Conservation (phyloP, 768 basidiomycete genomes). For the Naematelia encephala region DNA sequence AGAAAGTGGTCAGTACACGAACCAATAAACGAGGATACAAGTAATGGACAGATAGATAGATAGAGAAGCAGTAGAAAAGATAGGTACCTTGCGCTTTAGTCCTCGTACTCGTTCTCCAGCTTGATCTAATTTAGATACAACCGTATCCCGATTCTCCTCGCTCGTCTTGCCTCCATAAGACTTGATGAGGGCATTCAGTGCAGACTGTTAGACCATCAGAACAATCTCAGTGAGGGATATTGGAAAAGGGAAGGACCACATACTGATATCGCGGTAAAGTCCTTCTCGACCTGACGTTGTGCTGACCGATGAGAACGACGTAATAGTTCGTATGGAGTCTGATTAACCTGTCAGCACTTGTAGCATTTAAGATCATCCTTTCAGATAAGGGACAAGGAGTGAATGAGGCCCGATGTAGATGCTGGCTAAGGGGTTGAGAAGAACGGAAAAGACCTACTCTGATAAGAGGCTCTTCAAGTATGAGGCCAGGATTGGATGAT, state of each 20-base stretch:
- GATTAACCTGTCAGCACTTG: not conserved
- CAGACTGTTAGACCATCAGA: not conserved
- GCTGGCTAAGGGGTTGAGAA: not conserved
- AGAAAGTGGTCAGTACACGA: slow-evolving; percentile 5
- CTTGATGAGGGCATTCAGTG: slow-evolving; percentile 4
- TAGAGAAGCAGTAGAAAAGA: too few relatives aligned
- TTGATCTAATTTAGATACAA: slow-evolving; percentile 28
- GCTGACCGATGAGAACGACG: slow-evolving; percentile 46
- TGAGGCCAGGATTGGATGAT: slow-evolving; percentile 8
- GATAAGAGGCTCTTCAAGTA: slow-evolving; percentile 48
- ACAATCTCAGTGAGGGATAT: too few relatives aligned
- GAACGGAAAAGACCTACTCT: slow-evolving; percentile 21
- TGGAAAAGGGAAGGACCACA: too few relatives aligned
- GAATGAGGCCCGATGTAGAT: not conserved
- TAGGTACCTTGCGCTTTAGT: slow-evolving; percentile 80
- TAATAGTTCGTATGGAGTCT: slow-evolving; percentile 49
- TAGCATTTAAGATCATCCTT: not conserved
- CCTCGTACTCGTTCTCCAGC: slow-evolving; percentile 52
- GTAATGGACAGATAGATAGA: too few relatives aligned
- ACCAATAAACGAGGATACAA: too few relatives aligned
- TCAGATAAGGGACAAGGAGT: not conserved
- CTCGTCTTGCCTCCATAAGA: not conserved
- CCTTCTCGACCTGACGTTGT: slow-evolving; percentile 50
- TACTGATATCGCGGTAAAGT: slow-evolving; percentile 47
- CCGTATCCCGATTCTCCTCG: not conserved